phyloP scores from a whole-genome alignment of 495 filamentous ascomycete genomes.

The Glonium stellatum region DNA sequence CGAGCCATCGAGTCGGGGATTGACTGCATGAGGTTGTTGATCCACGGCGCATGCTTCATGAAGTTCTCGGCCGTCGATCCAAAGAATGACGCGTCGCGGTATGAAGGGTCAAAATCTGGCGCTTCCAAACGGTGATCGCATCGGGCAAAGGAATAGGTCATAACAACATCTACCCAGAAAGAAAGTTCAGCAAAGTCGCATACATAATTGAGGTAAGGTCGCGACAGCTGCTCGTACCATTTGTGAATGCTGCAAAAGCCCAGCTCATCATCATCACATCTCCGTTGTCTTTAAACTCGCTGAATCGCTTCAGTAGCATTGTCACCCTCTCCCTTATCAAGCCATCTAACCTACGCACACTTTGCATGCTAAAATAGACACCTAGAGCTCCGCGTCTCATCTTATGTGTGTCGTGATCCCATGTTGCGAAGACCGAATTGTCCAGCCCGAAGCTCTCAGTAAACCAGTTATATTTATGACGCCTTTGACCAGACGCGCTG shows the following conservation, averaged over 20 bases:
- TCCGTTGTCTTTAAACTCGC: neutral
- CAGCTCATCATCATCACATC: slow-evolving; percentile 5
- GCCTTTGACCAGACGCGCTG: neutral
- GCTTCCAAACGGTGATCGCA: slow-evolving; percentile 17
- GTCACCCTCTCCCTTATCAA: neutral
- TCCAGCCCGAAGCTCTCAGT: neutral
- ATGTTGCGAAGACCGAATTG: slow-evolving; percentile 7
- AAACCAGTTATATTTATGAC: slow-evolving; percentile 3
- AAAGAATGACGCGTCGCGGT: slow-evolving; percentile 13
- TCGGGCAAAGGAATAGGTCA: slow-evolving; percentile 16
- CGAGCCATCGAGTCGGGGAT: slow-evolving; percentile 12
- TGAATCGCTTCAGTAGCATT: neutral
- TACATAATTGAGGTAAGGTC: too few species aligned
- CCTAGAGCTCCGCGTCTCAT: slow-evolving; percentile 5
- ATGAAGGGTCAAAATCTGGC: slow-evolving; percentile 8
- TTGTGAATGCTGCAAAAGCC: slow-evolving; percentile 4
- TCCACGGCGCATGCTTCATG: slow-evolving; percentile 14
- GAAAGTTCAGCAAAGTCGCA: neutral
- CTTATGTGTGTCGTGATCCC: slow-evolving; percentile 2
- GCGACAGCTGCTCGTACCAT: neutral
- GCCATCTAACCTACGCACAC: slow-evolving; percentile 1
- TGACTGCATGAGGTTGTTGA: slow-evolving; percentile 10
- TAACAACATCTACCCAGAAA: slow-evolving; percentile 6
- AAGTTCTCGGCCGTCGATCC: slow-evolving; percentile 9
- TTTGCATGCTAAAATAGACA: slow-evolving; percentile 5